Conservation (phyloP, 352 stramenopile species). For the Phytophthora palmivora region DNA sequence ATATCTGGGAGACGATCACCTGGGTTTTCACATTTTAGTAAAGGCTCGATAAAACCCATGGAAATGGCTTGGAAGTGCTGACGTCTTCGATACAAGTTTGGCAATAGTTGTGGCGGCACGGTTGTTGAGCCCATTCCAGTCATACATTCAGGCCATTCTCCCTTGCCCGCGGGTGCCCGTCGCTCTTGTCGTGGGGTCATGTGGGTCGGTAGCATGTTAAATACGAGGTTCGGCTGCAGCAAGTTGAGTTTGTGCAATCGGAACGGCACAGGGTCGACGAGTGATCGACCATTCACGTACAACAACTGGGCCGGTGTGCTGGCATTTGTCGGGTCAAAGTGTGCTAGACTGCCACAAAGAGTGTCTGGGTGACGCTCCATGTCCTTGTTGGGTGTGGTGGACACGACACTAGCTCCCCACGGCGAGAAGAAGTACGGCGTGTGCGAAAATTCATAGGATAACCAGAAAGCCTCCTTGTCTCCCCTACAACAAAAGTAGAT, state of each 20-base stretch:
- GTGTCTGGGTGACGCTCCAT: slow-evolving; percentile 61
- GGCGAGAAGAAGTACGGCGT: slow-evolving; percentile 69
- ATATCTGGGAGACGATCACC: too few species aligned
- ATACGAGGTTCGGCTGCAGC: slow-evolving; percentile 47
- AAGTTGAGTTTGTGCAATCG: slow-evolving; percentile 34
- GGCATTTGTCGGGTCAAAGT: slow-evolving; percentile 52
- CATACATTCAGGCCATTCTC: slow-evolving; percentile 57
- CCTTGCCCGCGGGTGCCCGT: slow-evolving; percentile 35
- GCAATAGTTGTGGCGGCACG: slow-evolving; percentile 38
- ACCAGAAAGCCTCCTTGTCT: slow-evolving; percentile 81
- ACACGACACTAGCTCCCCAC: slow-evolving; percentile 62
- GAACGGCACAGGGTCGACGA: slow-evolving; percentile 52
- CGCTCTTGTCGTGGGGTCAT: too few species aligned
- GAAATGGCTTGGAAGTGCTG: too few species aligned
- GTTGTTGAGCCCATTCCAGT: slow-evolving; percentile 53
- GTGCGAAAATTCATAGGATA: slow-evolving; percentile 69
- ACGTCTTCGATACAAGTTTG: slow-evolving; percentile 49
- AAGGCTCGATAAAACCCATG: too few species aligned
- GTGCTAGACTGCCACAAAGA: slow-evolving; percentile 70
- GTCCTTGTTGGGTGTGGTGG: slow-evolving; percentile 56
- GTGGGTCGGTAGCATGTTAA: slow-evolving; percentile 55
- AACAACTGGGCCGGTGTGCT: slow-evolving; percentile 36
- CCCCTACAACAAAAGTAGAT: slow-evolving; percentile 24
- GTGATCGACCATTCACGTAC: slow-evolving; percentile 52
- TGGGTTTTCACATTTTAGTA: too few species aligned